Conservation (phyloP, 2,329 filamentous ascomycete genomes). For the Claviceps sp. region DNA sequence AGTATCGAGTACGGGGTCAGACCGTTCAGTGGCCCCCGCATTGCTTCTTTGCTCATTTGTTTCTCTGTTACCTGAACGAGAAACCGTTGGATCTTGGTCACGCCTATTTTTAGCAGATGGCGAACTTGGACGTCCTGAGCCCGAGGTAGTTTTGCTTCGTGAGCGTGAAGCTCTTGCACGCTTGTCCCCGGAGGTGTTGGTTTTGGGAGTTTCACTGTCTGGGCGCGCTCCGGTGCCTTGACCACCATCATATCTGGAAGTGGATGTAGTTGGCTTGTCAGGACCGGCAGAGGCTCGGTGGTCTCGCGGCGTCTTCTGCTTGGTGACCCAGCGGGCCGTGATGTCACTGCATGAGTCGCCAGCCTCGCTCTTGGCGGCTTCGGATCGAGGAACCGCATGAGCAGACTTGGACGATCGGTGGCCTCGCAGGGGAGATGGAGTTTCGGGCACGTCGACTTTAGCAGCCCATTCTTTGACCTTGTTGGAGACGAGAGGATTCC, state of each 20-base stretch:
- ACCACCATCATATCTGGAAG: background rate
- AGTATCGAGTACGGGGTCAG: conserved; percentile 23
- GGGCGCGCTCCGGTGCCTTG: conserved; percentile 18
- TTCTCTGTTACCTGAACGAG: conserved; percentile 4
- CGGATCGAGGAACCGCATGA: conserved; percentile 13
- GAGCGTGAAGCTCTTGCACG: conserved; percentile 10
- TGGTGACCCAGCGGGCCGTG: conserved; percentile 10
- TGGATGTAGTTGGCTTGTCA: background rate
- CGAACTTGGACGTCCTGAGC: conserved; percentile 9
- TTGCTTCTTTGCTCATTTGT: conserved; percentile 11
- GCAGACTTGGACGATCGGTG: conserved; percentile 24
- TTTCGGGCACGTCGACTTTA: conserved; percentile 36
- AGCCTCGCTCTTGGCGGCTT: conserved; percentile 14
- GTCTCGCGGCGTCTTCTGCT: conserved; percentile 7
- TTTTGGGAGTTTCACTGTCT: conserved; percentile 15
- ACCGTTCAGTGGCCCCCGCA: conserved; percentile 22
- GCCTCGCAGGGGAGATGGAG: conserved; percentile 20
- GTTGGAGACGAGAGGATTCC: conserved; percentile 41
- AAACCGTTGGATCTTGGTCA: conserved; percentile 12
- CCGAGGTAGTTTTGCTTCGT: conserved; percentile 16
- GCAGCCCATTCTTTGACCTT: conserved; percentile 51
- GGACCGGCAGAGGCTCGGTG: conserved; percentile 17
- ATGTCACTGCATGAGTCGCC: conserved; percentile 16
- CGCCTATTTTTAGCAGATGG: conserved; percentile 17
- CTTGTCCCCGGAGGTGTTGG: conserved; percentile 11